Evolutionary conservation across 345 rosid species (phyloP).

Genomic region (Aurinia saxatilis): DNA sequence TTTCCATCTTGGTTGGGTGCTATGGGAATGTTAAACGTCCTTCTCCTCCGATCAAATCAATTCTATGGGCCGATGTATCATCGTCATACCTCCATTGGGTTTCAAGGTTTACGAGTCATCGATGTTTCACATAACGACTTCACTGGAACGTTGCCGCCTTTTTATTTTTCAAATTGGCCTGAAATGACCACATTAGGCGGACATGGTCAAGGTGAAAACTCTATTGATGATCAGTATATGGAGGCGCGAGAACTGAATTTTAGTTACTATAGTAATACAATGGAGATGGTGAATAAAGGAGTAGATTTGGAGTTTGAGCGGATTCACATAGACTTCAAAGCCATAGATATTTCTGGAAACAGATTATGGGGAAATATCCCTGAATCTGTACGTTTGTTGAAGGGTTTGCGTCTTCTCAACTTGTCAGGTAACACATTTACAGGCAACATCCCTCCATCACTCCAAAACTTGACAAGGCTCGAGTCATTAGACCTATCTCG

Average conservation of each 20-base stretch:
- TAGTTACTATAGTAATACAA: no score
- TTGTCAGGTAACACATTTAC: neutral
- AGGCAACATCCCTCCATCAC: neutral
- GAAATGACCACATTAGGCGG: neutral
- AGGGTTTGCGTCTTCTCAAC: neutral
- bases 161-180: neutral
- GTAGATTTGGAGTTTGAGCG: neutral
- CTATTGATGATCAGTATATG: no score
- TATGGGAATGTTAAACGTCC: constrained; percentile 20
- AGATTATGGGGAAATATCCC: neutral
- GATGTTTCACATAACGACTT: constrained; percentile 35
- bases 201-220: no score
- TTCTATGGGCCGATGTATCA: constrained; percentile 28
- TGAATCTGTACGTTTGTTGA: neutral
- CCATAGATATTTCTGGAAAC: neutral
- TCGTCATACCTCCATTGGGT: neutral
- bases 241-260: no score
- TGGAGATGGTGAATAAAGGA: neutral
- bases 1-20: neutral
- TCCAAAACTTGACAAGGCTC: neutral
- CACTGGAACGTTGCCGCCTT: neutral
- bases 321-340: neutral
- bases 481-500: neutral
- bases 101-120: constrained; percentile 33
- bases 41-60: constrained; percentile 32